Percentiles rank a stretch among this genome's conserved stretches.
phyloP scores from a whole-genome alignment of 2,329 filamentous ascomycete species.

The Aspergillus sp. region DNA sequence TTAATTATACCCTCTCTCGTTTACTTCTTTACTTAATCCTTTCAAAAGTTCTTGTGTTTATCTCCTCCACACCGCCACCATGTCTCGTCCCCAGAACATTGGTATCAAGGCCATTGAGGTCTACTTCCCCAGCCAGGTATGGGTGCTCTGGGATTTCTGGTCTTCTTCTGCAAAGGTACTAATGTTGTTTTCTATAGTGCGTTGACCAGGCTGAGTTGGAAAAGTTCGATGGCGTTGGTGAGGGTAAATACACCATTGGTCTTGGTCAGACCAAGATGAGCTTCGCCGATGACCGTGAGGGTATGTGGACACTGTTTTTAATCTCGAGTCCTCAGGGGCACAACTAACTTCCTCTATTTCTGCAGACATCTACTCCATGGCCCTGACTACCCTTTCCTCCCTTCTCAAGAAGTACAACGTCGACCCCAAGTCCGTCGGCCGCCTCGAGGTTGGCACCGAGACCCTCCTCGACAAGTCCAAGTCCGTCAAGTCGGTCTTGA shows the following conservation, averaged over 20 bases:
- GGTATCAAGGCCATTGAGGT: conserved; percentile 92
- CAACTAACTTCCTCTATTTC: not conserved
- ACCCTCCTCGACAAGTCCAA: conserved; percentile 86
- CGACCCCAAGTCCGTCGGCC: conserved; percentile 71
- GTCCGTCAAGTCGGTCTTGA: conserved; percentile 82
- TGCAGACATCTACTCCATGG: conserved; percentile 80
- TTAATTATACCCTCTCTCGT: conserved; percentile 2
- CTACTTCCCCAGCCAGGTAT: conserved; percentile 80
- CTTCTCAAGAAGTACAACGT: conserved; percentile 80
- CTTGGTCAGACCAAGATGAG: conserved; percentile 88
- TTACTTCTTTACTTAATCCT: conserved; percentile 6
- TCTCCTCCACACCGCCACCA: conserved; percentile 35
- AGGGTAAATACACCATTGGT: conserved; percentile 86
- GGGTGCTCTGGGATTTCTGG: conserved; percentile 22
- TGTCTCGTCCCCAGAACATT: conserved; percentile 81
- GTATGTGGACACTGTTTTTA: conserved; percentile 41
- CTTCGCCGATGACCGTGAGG: conserved; percentile 86
- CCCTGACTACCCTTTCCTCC: conserved; percentile 71
- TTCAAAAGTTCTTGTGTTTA: conserved; percentile 1
- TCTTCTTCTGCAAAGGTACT: not conserved
- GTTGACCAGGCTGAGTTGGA: conserved; percentile 79
- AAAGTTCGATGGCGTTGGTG: conserved; percentile 77
- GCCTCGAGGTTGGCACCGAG: conserved; percentile 81
- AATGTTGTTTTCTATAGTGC: conserved; percentile 51
- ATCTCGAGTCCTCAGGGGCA: too few species aligned